Evolutionary conservation across 768 basidiomycete species (phyloP).

Genomic region (Sistotremastrum suecicum): DNA sequence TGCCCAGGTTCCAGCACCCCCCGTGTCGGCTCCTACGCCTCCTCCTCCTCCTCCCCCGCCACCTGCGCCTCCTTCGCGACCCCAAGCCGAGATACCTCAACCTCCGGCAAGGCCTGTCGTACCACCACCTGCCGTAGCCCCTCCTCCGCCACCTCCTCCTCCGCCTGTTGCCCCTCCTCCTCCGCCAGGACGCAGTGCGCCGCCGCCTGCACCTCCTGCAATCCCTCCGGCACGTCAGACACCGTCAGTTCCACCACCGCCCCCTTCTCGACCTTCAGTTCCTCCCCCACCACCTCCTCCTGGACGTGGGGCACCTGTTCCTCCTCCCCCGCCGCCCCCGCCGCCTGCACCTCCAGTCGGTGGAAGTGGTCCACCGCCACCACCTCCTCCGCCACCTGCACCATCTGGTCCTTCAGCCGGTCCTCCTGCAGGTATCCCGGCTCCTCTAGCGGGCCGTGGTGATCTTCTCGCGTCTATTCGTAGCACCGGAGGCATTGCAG

Average conservation of each 20-base stretch:
- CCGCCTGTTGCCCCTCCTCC: conserved; percentile 15
- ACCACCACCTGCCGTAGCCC: conserved; percentile 16
- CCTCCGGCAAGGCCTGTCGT: conserved; percentile 3
- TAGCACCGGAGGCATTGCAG: conserved; percentile 53
- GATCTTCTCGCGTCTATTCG: conserved; percentile 71
- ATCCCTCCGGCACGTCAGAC: conserved; percentile 13
- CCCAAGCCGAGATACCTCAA: conserved; percentile 1
- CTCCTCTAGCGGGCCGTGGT: conserved; percentile 44
- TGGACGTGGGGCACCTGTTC: conserved; percentile 9
- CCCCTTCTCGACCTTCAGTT: conserved; percentile 19
- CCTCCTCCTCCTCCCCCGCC: conserved; percentile 22
- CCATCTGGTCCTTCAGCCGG: conserved; percentile 11
- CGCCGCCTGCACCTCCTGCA: conserved; percentile 16
- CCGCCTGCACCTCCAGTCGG: conserved; percentile 7
- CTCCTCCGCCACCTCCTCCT: conserved; percentile 22
- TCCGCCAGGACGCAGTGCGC: conserved; percentile 22
- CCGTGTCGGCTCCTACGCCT: conserved; percentile 21
- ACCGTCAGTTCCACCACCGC: conserved; percentile 16
- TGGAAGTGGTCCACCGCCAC: conserved; percentile 17
- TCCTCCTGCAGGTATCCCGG: conserved; percentile 23
- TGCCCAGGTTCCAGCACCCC: conserved; percentile 38
- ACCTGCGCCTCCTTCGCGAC: conserved; percentile 8
- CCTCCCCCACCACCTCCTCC: conserved; percentile 30
- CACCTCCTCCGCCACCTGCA: conserved; percentile 34
- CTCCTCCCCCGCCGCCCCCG: conserved; percentile 20